phyloP scores from a whole-genome alignment of 2,329 filamentous ascomycete genomes.

The Paracoccidioides brasiliensis region DNA sequence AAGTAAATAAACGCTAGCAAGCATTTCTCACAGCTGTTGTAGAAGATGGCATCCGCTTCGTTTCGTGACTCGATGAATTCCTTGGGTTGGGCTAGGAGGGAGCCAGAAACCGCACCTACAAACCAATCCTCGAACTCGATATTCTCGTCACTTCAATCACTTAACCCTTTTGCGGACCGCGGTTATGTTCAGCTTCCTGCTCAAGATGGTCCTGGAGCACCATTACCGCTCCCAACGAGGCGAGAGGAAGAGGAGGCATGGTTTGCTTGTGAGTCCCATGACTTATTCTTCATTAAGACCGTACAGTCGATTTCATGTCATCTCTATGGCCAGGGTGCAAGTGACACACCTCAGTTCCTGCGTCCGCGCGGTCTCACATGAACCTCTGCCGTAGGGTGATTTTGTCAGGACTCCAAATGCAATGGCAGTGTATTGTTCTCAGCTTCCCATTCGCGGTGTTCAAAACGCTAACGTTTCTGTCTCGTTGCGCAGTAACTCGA shows the following conservation, averaged over 20 bases:
- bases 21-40: background rate
- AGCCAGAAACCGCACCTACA: constrained; percentile 60
- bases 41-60: constrained; percentile 64
- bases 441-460: constrained; percentile 3
- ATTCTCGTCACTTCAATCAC: constrained; percentile 64
- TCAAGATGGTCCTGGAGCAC: constrained; percentile 67
- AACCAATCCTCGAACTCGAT: constrained; percentile 56
- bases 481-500: constrained; percentile 60
- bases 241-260: constrained; percentile 92
- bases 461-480: constrained; percentile 10
- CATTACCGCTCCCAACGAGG: constrained; percentile 68
- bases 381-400: constrained; percentile 7
- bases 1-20: background rate
- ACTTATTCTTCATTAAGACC: background rate
- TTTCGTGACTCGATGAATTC: constrained; percentile 94
- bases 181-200: constrained; percentile 88
- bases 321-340: constrained; percentile 15
- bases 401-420: background rate
- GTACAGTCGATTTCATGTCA: background rate
- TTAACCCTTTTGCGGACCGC: constrained; percentile 71
- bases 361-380: constrained; percentile 20
- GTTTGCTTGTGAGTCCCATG: constrained; percentile 70
- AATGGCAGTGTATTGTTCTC: background rate
- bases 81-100: constrained; percentile 82
- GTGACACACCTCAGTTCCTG: constrained; percentile 29